Evolutionary conservation across 2,329 filamentous ascomycete species (phyloP).

Genomic region (Truncatella angustata): DNA sequence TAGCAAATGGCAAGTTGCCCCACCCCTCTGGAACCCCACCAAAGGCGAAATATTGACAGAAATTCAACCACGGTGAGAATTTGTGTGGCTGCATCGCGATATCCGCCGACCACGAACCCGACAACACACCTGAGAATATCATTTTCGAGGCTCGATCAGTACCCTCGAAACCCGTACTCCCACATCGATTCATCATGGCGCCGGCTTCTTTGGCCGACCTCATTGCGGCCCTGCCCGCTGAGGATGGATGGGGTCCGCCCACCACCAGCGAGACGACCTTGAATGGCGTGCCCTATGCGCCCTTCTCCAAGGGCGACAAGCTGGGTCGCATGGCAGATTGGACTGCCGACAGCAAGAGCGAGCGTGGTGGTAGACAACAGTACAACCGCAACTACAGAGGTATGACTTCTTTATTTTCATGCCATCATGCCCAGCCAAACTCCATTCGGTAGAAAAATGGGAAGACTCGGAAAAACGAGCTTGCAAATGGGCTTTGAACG

Average conservation of each 20-base stretch:
- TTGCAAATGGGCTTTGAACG: too few relatives aligned
- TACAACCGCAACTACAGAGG: slow-evolving; percentile 94
- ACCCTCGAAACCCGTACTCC: neutral
- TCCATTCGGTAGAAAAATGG: too few relatives aligned
- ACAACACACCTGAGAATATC: neutral
- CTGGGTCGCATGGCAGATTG: slow-evolving; percentile 99
- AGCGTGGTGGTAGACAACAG: slow-evolving; percentile 75
- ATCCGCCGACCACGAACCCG: neutral
- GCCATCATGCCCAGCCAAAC: too few relatives aligned
- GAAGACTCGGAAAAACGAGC: too few relatives aligned
- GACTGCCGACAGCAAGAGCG: slow-evolving; percentile 87
- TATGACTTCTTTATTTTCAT: slow-evolving; percentile 36
- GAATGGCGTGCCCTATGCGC: slow-evolving; percentile 93
- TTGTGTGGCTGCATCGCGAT: slow-evolving; percentile 9
- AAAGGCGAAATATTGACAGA: slow-evolving; percentile 13
- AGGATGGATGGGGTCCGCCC: slow-evolving; percentile 84
- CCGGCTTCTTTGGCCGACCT: slow-evolving; percentile 50
- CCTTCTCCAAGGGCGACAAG: slow-evolving; percentile 98
- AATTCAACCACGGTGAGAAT: slow-evolving; percentile 12
- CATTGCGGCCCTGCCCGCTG: slow-evolving; percentile 69
- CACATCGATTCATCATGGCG: slow-evolving; percentile 19
- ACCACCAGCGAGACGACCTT: slow-evolving; percentile 83
- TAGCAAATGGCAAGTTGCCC: slow-evolving; percentile 1
- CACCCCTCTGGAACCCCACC: slow-evolving; percentile 11
- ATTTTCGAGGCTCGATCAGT: neutral